Percentiles rank a stretch among this genome's conserved stretches.
Conservation (phyloP, 129 eudicot genomes). For the Mikania micrantha region DNA sequence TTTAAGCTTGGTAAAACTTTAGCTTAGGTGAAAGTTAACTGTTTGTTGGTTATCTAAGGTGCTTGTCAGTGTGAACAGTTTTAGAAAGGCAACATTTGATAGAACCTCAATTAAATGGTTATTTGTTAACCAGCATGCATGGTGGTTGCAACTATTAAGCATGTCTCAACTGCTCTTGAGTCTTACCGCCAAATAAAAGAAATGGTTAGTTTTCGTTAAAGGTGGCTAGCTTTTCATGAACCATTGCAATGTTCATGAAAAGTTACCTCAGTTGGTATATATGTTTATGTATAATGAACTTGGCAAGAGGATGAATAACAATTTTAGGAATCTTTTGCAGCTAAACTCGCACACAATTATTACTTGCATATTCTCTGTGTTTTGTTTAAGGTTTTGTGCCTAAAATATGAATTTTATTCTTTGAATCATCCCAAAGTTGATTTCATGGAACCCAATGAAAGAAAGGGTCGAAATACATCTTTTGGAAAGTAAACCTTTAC, state of each 20-base stretch:
- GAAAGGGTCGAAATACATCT: background rate
- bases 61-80: background rate
- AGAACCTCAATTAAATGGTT: background rate
- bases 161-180: background rate
- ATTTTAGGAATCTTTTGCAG: background rate
- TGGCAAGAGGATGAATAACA: background rate
- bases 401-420: background rate
- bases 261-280: background rate
- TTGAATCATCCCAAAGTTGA: background rate
- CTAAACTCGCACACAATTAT: background rate
- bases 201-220: background rate
- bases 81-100: background rate
- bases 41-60: background rate
- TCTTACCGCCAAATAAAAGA: background rate
- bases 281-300: background rate
- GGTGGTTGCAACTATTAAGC: background rate
- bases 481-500: background rate
- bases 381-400: background rate
- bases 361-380: background rate
- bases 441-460: background rate
- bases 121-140: background rate
- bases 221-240: background rate
- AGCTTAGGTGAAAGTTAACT: background rate
- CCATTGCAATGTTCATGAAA: background rate
- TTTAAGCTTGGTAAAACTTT: background rate